Base-by-base conservation (phyloP, 1,139 yeast species). In the Blastobotrys persicus region DNA sequence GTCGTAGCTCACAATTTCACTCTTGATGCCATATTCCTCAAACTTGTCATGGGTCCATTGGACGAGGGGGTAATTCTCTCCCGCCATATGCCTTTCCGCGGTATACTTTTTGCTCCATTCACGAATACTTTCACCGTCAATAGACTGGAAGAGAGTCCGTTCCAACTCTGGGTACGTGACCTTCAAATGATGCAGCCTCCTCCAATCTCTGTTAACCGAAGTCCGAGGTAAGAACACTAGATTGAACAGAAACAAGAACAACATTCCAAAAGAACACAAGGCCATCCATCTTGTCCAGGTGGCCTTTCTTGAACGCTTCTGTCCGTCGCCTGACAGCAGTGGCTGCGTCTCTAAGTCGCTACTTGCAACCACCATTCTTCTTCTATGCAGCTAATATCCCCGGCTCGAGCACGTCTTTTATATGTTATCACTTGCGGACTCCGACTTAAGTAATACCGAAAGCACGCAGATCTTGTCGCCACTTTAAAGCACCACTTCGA, bases 191-290 rank as follows among this genome's bases (percentile, higher is more conserved):
- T 88, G 88, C 60, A 88, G 68, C 48, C 96, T 70, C 58, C 92
- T 76, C 64, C 87, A 81, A 66, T 91, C 98, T 55, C 97, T 74
- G 47, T 86, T 81, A 16, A 88, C 71, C 1, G 96, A 87, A 1
- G 98, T 88, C 52, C 97, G 70, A 1, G 97, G 97, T 26, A 89
- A 72, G 63, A 91, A 91, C 1, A 87, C 80, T 45, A 88, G 71
- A 49, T 85, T 80, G 59, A 85, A 79, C 2, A 80, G 72, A 11
- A 80, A 68, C 42, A 79, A 70, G 50, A 78, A 80, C 5, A 76
- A 61, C 44, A 78, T 59, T 13, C 87, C 89, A 46, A 79, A 66
- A n/a, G 74, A 70, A 60, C 76, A 31, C 18, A 47, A 31, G 7
- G 46, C 49, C 13, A 37, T 42, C 46, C 46, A 43, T 13, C 49